phyloP scores from a whole-genome alignment of 768 basidiomycete genomes.

The Lentinus brumalis region DNA sequence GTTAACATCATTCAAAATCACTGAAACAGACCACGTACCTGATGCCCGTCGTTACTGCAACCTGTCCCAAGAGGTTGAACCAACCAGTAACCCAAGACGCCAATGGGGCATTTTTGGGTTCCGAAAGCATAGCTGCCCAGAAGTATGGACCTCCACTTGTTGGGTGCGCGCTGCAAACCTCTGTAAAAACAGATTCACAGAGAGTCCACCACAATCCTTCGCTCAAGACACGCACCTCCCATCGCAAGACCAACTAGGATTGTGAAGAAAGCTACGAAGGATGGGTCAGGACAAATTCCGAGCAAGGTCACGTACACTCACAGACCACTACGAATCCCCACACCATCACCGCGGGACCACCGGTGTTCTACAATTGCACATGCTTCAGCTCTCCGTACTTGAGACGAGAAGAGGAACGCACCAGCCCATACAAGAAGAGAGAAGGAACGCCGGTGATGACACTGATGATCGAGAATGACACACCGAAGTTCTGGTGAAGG shows the following conservation, averaged over 20 bases:
- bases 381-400: neutral
- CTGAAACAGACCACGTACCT: constrained; percentile 38
- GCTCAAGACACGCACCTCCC: constrained; percentile 50
- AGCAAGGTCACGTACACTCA: constrained; percentile 30
- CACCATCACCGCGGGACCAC: constrained; percentile 77
- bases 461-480: constrained; percentile 77
- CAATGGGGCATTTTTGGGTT: constrained; percentile 56
- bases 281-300: too few relatives aligned
- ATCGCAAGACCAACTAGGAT: constrained; percentile 74
- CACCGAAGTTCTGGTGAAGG: constrained; percentile 60
- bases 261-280: constrained; percentile 52
- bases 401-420: constrained; percentile 33
- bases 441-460: constrained; percentile 74
- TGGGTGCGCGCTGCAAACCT: constrained; percentile 62
- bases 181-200: constrained; percentile 12
- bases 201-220: neutral
- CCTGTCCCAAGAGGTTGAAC: constrained; percentile 77
- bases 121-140: constrained; percentile 79
- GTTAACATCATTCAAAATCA: neutral
- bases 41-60: constrained; percentile 77
- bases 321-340: constrained; percentile 73
- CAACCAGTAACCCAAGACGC: constrained; percentile 78
- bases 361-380: constrained; percentile 54
- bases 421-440: constrained; percentile 68
- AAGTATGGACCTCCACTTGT: constrained; percentile 78